Conservation (phyloP, 805 yeast genomes). For the Metschnikowia anglica region DNA sequence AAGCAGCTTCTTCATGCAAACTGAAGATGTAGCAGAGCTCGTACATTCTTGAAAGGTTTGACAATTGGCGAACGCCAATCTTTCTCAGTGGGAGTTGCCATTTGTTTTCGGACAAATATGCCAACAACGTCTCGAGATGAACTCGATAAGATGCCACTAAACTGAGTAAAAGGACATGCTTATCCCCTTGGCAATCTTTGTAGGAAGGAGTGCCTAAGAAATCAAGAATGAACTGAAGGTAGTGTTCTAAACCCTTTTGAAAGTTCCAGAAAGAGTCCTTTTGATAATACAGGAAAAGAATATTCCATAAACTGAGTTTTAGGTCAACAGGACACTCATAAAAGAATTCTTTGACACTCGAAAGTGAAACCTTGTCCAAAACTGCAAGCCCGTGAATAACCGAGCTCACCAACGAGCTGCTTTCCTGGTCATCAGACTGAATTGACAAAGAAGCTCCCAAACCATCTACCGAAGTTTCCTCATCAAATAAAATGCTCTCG, state of each 20-base stretch:
- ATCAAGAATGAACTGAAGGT: slow-evolving; percentile 44
- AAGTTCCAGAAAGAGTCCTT: slow-evolving; percentile 33
- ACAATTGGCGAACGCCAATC: slow-evolving; percentile 17
- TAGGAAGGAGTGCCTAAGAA: slow-evolving; percentile 30
- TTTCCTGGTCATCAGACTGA: slow-evolving; percentile 3
- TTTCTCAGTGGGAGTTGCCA: slow-evolving; percentile 34
- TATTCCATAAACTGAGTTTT: slow-evolving; percentile 72
- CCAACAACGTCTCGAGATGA: slow-evolving; percentile 41
- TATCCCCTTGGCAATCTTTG: slow-evolving; percentile 25
- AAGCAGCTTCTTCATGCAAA: slow-evolving; percentile 52
- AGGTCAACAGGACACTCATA: slow-evolving; percentile 62
- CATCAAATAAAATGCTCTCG: slow-evolving; percentile 46
- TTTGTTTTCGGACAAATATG: slow-evolving; percentile 22
- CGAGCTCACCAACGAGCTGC: slow-evolving; percentile 12
- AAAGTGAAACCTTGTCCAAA: slow-evolving; percentile 25
- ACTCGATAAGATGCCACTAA: slow-evolving; percentile 55
- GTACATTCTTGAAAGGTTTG: slow-evolving; percentile 30
- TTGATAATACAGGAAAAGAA: slow-evolving; percentile 58
- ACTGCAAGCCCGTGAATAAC: slow-evolving; percentile 17
- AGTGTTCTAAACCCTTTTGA: slow-evolving; percentile 51
- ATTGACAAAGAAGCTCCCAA: background rate
- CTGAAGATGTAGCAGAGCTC: slow-evolving; percentile 49
- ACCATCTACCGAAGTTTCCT: slow-evolving; percentile 1
- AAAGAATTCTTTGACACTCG: slow-evolving; percentile 62
- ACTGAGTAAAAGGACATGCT: slow-evolving; percentile 46